These are phyloP conservation scores for Pelargonium myrrhifolium DNA, from an alignment of 441 rosid genomes.

Conservation along the genomic window DNA sequence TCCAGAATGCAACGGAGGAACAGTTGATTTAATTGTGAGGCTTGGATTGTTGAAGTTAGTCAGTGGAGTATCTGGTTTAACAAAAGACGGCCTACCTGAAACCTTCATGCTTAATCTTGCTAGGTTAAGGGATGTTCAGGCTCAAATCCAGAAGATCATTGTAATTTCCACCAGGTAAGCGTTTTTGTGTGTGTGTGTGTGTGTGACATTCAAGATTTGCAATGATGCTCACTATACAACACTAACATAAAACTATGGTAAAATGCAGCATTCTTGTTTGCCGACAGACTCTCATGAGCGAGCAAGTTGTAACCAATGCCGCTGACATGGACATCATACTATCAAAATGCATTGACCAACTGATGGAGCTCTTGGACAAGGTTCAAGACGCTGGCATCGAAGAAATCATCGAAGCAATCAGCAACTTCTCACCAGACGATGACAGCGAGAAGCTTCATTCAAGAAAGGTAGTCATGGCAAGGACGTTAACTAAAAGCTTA, in stretches of 20 bases:
- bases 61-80: constrained; percentile 49
- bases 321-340: constrained; percentile 47
- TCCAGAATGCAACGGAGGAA: constrained; percentile 68
- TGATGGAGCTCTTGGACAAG: constrained; percentile 45
- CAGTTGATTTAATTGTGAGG: constrained; percentile 61
- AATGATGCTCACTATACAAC: not conserved
- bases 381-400: constrained; percentile 48
- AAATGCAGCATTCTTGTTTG: constrained; percentile 69
- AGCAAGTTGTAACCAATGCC: constrained; percentile 33
- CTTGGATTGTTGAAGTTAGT: constrained; percentile 76
- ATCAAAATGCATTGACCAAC: constrained; percentile 33
- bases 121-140: constrained; percentile 67
- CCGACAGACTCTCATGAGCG: constrained; percentile 61
- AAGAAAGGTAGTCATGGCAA: constrained; percentile 55
- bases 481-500: constrained; percentile 68
- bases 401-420: constrained; percentile 47
- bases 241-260: constrained; percentile 12
- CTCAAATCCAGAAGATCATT: constrained; percentile 71
- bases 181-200: not conserved
- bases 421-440: constrained; percentile 30
- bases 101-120: constrained; percentile 58
- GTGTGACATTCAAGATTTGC: not conserved
- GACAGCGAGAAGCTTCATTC: constrained; percentile 32
- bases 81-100: constrained; percentile 55
- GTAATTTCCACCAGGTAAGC: constrained; percentile 62